Base-by-base conservation (phyloP, 176 grass and related monocot genomes). In the Hordeum marinum region DNA sequence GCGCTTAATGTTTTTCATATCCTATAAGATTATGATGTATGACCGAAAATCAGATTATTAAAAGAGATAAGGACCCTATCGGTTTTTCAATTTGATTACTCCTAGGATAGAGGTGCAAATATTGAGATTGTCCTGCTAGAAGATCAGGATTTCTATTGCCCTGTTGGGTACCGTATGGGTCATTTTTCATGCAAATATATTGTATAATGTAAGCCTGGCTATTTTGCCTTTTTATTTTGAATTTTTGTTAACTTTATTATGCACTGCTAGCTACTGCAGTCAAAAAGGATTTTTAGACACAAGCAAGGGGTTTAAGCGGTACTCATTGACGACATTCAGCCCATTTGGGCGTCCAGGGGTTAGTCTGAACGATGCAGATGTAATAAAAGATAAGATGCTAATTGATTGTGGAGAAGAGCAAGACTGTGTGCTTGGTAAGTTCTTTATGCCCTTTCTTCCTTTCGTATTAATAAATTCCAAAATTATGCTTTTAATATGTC, bases 401-500 rank as follows among this genome's bases (percentile, higher is more conserved):
- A 87, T 94, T 63, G 92, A 94, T 54, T 94, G 92, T 15, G 92
- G 89, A 88, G 92, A 94, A 85, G 92, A 92, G 57, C 84, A 94
- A 83, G 90, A 94, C 63, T 94, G 92, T 79, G 92, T 94, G 46
- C 80, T 94, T 21, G 92, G 92, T 94, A 94, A 79, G 92, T 83
- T 79, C 63, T 88, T 42, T 32, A 10, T 40, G 31, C 13, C 31
- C 39, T 5, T 73, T 9, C 77, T 86, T 63, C 55, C 32, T 77
- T 65, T 54, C 27, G 14, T 57, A 76, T 14, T 32, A 50, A 77
- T 8, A 85, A 81, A 4, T 27, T 59, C 8, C 37, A 79, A 34
- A 63, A 11, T 50, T 17, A 6, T 54, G 9, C 12, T 69, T 0
- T 78, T 14, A n/a, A 20, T 74, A 66, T 79, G 24, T 21, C 3